Evolutionary conservation across 768 basidiomycete species (phyloP), one percentile per base, ranked within the genome.

Genomic region (Podaxis sp.): DNA sequence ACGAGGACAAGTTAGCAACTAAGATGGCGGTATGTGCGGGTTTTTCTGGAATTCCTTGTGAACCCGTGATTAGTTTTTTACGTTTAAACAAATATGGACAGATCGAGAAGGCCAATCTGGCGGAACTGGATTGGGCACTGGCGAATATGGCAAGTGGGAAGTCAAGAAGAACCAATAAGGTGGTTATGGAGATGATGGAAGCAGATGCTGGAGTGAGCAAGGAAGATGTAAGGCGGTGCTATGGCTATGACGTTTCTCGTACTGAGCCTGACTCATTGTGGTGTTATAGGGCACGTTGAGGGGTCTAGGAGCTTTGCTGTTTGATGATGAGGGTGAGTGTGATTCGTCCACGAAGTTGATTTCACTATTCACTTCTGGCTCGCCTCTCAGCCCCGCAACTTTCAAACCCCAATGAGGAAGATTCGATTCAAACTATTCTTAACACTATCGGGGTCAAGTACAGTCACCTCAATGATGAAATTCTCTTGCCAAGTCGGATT

Each of bases 111-210:
- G 92, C 93, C 4, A 84, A 85, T 52, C 68, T 93, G 3, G 80
- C 83, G 6, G 86, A 95, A 65, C 76, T 93, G 24, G 90, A 93
- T 67, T 95, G 93, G 91, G 91, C 90, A 0, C 74, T 93, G 44
- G 82, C 84, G 4, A 85, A 91, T 67, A 81, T 90, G 73, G 82
- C 79, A n/a, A 77, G 76, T 4, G 73, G 75, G 28, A 76, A 74
- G 54, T 58, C 22, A 50, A 56, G 44, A 44, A 61, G 33, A 28
- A 40, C 54, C 28, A 60, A 55, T 17, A 49, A 41, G 22, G 36
- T 11, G n/a, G 36, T 65, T 3, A 74, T 71, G 65, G 80, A 81
- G 62, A 77, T 84, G 72, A 71, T 81, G 3, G 80, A 81, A 20
- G 75, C 72, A 64, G 84, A 76, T 77, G 78, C 69, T 66, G 81